Conservation (phyloP, 2,329 filamentous ascomycete species). For the Cordyceps farinosa region DNA sequence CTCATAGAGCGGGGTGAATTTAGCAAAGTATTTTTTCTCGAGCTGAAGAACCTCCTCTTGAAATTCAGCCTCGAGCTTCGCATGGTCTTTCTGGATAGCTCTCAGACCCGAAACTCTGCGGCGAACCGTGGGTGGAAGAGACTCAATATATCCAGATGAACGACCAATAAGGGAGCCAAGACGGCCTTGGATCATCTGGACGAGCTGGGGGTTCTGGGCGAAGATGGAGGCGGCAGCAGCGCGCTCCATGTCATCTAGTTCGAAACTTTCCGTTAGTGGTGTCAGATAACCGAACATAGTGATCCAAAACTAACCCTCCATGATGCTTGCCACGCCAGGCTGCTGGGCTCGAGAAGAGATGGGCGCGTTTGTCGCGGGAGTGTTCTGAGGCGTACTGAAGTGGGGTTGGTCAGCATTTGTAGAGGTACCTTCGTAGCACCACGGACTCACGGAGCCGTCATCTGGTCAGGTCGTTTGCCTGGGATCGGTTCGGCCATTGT, state of each 20-base stretch:
- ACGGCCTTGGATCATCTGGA: conserved; percentile 97
- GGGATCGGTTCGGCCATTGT: conserved; percentile 62
- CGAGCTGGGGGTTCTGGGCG: conserved; percentile 88
- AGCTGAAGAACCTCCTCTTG: conserved; percentile 97
- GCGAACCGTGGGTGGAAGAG: conserved; percentile 81
- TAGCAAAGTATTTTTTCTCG: conserved; percentile 99
- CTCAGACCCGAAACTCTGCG: conserved; percentile 93
- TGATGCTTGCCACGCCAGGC: conserved; percentile 90
- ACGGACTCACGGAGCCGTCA: conserved; percentile 55
- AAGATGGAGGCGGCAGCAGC: conserved; percentile 86
- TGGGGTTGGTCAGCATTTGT: conserved; percentile 40
- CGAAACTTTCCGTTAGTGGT: conserved; percentile 22
- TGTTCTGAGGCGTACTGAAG: conserved; percentile 93
- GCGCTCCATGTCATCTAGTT: conserved; percentile 83
- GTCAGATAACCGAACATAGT: conserved; percentile 19
- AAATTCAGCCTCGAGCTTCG: conserved; percentile 96
- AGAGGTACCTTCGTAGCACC: conserved; percentile 25
- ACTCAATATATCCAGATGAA: conserved; percentile 97
- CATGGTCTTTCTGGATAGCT: conserved; percentile 97
- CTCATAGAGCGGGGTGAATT: conserved; percentile 96
- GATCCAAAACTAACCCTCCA: conserved; percentile 70
- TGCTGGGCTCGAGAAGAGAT: conserved; percentile 97
- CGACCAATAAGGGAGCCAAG: conserved; percentile 89
- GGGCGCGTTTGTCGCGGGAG: conserved; percentile 88
- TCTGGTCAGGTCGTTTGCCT: conserved; percentile 57